Evolutionary conservation across 345 rosid genomes (phyloP).

Genomic region (Raphanus sativus): DNA sequence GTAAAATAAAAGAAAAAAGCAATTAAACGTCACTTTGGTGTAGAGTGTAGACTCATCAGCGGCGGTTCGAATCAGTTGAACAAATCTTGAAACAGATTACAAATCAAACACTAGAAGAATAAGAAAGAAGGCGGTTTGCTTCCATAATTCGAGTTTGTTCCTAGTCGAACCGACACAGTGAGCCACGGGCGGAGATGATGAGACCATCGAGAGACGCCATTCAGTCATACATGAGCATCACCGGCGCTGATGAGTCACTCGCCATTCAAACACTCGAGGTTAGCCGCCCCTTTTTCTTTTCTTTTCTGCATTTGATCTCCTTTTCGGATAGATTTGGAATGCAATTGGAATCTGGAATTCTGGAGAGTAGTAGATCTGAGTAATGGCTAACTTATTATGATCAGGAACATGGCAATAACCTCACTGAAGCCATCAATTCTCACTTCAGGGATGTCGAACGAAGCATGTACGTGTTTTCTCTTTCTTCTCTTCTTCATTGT

Average conservation of each 20-base stretch:
- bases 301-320: background rate
- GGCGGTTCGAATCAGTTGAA: constrained; percentile 38
- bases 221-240: constrained; percentile 65
- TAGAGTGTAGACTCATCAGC: constrained; percentile 10
- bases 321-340: background rate
- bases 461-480: constrained; percentile 41
- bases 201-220: constrained; percentile 60
- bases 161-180: no score
- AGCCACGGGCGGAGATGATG: constrained; percentile 39
- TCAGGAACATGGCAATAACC: constrained; percentile 72
- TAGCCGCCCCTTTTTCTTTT: constrained; percentile 2
- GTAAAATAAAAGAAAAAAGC: background rate
- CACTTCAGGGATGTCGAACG: constrained; percentile 63
- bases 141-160: constrained; percentile 3
- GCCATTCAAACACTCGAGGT: constrained; percentile 80
- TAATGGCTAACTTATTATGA: background rate
- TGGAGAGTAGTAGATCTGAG: no score
- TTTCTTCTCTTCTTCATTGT: constrained; percentile 1
- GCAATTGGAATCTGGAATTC: no score
- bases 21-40: constrained; percentile 10
- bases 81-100: constrained; percentile 3
- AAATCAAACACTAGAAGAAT: background rate
- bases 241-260: constrained; percentile 77
- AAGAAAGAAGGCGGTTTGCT: background rate
- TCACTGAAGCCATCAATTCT: constrained; percentile 66